These are phyloP conservation scores for Pelargonium australe DNA, from an alignment of 441 rosid genomes.

Conservation along the genomic window DNA sequence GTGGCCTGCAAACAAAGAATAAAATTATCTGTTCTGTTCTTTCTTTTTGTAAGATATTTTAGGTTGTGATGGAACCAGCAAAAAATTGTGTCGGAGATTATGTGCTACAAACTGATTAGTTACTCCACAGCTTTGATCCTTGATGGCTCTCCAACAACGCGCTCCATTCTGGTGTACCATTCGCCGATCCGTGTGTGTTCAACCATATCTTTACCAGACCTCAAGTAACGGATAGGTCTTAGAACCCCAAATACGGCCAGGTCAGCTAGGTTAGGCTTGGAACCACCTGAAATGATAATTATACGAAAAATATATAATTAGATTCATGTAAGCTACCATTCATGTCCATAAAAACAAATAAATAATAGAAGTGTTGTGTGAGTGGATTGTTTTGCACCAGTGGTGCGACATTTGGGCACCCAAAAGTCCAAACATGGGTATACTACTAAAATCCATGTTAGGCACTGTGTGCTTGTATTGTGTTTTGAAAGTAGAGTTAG, in stretches of 20 bases:
- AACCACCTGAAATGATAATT: constrained; percentile 47
- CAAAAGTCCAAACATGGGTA: no score
- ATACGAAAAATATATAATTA: not conserved
- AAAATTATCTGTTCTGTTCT: not conserved
- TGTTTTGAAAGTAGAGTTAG: no score
- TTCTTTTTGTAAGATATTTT: not conserved
- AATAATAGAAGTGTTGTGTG: no score
- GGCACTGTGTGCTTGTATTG: no score
- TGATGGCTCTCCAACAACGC: constrained; percentile 56
- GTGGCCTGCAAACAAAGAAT: not conserved
- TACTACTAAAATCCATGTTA: no score
- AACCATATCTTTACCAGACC: constrained; percentile 86
- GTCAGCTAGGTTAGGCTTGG: constrained; percentile 80
- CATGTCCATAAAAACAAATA: no score
- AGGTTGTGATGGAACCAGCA: not conserved
- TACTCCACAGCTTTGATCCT: constrained; percentile 29
- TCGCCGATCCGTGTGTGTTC: constrained; percentile 81
- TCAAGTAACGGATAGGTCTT: constrained; percentile 75
- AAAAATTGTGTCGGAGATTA: not conserved
- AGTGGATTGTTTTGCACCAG: no score
- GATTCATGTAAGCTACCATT: no score
- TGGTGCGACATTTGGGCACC: no score
- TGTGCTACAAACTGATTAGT: not conserved
- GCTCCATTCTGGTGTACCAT: constrained; percentile 78
- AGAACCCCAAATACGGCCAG: constrained; percentile 84